Evolutionary conservation across 768 basidiomycete species (phyloP).

Genomic region (Suillus plorans): DNA sequence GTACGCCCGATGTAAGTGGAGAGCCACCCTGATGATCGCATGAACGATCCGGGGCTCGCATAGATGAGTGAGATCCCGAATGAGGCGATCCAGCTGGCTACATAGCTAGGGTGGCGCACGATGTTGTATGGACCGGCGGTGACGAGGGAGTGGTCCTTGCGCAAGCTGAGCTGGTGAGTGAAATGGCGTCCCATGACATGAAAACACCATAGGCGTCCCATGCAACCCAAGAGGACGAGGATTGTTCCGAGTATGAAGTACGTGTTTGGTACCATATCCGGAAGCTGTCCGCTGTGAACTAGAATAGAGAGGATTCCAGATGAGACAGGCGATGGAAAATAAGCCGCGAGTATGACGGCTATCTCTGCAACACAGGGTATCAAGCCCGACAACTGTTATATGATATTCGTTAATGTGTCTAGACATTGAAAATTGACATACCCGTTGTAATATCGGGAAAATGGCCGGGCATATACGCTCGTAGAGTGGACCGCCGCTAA

Average conservation of each 20-base stretch:
- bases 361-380: slow-evolving; percentile 30
- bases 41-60: slow-evolving; percentile 30
- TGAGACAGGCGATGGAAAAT: slow-evolving; percentile 19
- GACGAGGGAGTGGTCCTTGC: slow-evolving; percentile 29
- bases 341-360: slow-evolving; percentile 18
- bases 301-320: slow-evolving; percentile 21
- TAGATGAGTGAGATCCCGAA: slow-evolving; percentile 32
- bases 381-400: slow-evolving; percentile 23
- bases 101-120: slow-evolving; percentile 38
- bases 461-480: slow-evolving; percentile 21
- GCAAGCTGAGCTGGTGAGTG: slow-evolving; percentile 34
- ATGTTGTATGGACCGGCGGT: slow-evolving; percentile 35
- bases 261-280: slow-evolving; percentile 19
- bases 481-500: slow-evolving; percentile 19
- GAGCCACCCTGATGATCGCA: slow-evolving; percentile 27
- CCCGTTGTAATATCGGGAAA: slow-evolving; percentile 25
- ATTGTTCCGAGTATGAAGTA: slow-evolving; percentile 32
- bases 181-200: slow-evolving; percentile 32
- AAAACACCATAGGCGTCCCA: slow-evolving; percentile 39
- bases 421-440: slow-evolving; percentile 7
- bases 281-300: slow-evolving; percentile 18
- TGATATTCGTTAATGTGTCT: slow-evolving; percentile 8
- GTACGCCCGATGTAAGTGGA: slow-evolving; percentile 15
- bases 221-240: slow-evolving; percentile 26
- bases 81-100: slow-evolving; percentile 22